phyloP scores from a whole-genome alignment of 176 grass and related monocot genomes.

The Oryza officinalis region DNA sequence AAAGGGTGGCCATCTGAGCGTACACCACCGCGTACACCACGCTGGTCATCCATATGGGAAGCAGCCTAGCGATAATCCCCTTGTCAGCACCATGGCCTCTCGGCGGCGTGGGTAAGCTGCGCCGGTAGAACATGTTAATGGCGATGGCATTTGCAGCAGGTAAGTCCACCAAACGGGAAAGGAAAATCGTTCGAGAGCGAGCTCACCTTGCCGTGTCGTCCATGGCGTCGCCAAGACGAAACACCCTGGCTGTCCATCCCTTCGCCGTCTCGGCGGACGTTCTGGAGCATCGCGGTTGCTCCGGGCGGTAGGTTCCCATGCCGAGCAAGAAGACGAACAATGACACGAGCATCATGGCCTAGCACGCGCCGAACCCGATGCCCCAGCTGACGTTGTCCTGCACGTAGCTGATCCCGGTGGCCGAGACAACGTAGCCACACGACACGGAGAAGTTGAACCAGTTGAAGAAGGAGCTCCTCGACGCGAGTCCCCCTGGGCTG shows the following conservation, averaged over 20 bases:
- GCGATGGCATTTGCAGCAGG: neutral
- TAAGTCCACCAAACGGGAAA: no score
- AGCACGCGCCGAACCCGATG: conserved; percentile 46
- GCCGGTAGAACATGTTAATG: neutral
- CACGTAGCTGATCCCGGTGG: conserved; percentile 41
- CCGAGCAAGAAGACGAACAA: conserved; percentile 39
- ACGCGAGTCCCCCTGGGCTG: neutral
- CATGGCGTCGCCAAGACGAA: neutral
- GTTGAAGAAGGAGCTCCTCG: conserved; percentile 71
- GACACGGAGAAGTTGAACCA: conserved; percentile 62
- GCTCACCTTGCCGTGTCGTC: neutral
- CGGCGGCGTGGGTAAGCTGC: neutral
- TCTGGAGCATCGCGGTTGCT: neutral
- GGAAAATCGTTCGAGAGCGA: no score
- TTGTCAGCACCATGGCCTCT: neutral
- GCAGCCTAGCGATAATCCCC: conserved; percentile 26
- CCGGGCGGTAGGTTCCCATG: conserved; percentile 3
- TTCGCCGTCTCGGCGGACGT: neutral
- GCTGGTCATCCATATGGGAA: conserved; percentile 53
- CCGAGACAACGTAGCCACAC: conserved; percentile 22
- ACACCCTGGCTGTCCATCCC: neutral
- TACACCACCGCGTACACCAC: conserved; percentile 37
- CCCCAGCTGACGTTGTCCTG: conserved; percentile 63
- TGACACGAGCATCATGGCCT: conserved; percentile 26
- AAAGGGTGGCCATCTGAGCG: conserved; percentile 45